These are phyloP conservation scores for Baorangia bicolor DNA, from an alignment of 768 basidiomycete species.

Conservation along the genomic window DNA sequence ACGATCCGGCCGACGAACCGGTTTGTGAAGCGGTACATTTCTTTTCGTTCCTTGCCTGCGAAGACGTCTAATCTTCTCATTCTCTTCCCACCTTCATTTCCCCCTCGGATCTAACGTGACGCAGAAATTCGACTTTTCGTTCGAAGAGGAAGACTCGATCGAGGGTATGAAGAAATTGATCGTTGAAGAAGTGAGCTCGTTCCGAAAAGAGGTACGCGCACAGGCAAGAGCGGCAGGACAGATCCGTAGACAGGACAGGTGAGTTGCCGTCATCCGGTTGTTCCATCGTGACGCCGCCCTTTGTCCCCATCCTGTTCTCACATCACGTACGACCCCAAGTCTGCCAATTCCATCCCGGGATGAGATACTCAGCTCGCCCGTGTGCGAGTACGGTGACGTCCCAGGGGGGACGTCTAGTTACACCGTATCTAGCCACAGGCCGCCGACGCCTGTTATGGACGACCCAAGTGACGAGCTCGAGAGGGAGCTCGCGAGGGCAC, in stretches of 20 bases:
- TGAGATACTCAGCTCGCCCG: constrained; percentile 76
- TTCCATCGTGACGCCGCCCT: no score
- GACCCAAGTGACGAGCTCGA: constrained; percentile 86
- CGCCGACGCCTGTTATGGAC: constrained; percentile 74
- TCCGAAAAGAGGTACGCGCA: constrained; percentile 87
- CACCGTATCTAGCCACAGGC: constrained; percentile 47
- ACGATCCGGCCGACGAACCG: constrained; percentile 95
- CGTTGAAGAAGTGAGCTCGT: constrained; percentile 85
- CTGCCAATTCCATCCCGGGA: constrained; percentile 79
- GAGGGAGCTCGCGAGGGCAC: constrained; percentile 77
- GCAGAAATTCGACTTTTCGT: constrained; percentile 89
- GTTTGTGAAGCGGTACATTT: constrained; percentile 67
- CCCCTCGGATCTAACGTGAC: not conserved
- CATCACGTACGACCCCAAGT: constrained; percentile 35
- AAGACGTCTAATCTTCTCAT: not conserved
- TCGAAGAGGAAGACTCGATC: constrained; percentile 95
- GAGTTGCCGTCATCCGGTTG: not conserved
- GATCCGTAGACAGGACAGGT: constrained; percentile 79
- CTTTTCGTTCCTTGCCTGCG: not conserved
- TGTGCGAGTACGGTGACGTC: constrained; percentile 55
- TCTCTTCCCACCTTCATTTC: not conserved
- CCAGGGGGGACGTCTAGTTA: constrained; percentile 72
- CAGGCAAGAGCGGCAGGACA: constrained; percentile 74
- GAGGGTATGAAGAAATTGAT: constrained; percentile 98
- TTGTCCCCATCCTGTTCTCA: not conserved